These are phyloP conservation scores for Colletotrichum sp. DNA, from an alignment of 2,329 filamentous ascomycete genomes.

Conservation along the genomic window DNA sequence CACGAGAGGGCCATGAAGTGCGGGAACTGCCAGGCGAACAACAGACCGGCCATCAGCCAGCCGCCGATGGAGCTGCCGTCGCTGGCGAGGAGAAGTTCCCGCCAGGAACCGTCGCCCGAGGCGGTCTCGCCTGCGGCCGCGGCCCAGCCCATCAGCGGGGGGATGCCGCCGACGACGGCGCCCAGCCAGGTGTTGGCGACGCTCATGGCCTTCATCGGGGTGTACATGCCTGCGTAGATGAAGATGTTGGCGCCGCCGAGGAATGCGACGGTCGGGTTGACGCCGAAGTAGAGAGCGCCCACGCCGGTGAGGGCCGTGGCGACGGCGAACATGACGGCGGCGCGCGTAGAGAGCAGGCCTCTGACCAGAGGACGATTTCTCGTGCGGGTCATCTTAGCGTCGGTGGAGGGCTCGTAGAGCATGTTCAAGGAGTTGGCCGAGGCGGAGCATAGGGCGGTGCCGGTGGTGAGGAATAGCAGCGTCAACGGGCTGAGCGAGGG, in stretches of 20 bases:
- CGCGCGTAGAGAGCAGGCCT: conserved; percentile 73
- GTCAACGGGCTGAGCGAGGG: conserved; percentile 91
- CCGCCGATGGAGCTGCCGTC: conserved; percentile 74
- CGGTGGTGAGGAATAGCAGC: conserved; percentile 87
- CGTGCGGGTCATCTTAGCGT: conserved; percentile 93
- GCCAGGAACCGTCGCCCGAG: conserved; percentile 75
- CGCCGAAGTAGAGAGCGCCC: conserved; percentile 81
- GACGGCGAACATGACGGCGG: conserved; percentile 81
- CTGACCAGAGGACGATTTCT: conserved; percentile 89
- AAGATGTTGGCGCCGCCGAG: conserved; percentile 85
- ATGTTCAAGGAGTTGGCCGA: conserved; percentile 96
- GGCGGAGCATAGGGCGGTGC: conserved; percentile 87
- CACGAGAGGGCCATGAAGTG: conserved; percentile 97
- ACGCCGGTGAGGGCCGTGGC: conserved; percentile 73
- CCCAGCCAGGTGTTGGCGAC: conserved; percentile 95
- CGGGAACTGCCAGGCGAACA: conserved; percentile 97
- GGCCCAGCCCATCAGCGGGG: conserved; percentile 97
- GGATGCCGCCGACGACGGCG: conserved; percentile 89
- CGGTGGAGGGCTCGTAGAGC: conserved; percentile 90
- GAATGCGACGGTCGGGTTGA: conserved; percentile 91
- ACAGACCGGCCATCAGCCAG: conserved; percentile 83
- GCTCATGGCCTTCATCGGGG: conserved; percentile 86
- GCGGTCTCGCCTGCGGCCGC: conserved; percentile 91
- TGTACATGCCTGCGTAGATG: conserved; percentile 92
- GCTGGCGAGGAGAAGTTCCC: conserved; percentile 73